Evolutionary conservation across 371 early-diverging fungal genomes (phyloP), one percentile per base, ranked within the genome.

Genomic region (Funneliformis caledonium): DNA sequence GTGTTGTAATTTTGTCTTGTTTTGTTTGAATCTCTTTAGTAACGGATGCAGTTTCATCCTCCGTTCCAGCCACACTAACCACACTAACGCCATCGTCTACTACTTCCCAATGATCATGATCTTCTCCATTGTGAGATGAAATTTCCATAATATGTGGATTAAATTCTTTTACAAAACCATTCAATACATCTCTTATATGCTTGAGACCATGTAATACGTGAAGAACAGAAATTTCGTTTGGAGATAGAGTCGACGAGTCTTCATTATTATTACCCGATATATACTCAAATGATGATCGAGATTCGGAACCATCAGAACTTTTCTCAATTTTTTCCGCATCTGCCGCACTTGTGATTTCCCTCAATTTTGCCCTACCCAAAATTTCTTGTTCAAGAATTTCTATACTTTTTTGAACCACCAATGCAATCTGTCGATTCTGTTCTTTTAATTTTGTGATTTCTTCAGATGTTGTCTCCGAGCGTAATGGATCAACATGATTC

Each of bases 131-230:
- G 10, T 67, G 48, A 9, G n/a, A 31, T 19, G 56, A 45, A n/a
- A 16, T 19, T 52, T 87, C 85, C 4, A 91, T 84, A 0, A 87
- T 87, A 26, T 84, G 84, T 2, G 88, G 82, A 76, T 92, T 88
- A 67, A 91, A 85, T 10, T 88, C 86, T 47, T 81, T 78, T 14
- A 88, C 85, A 60, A 88, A 85, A 4, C 90, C 91, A 8, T 85
- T 73, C 26, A 92, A 78, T 8, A 91, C 88, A 84, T 92, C 92
- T 6, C 91, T 87, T 0, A 91, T 86, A 78, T 92, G 91, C 65
- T 91, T 91, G 56, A 92, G 83, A 0, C 91, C 91, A 31, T 85
- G 87, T 1, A 91, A 83, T 1, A 89, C 91, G 52, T 48, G 48
- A 43, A 87, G 82, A 1, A 88, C 52, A 0, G 82, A 77, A 10